Evolutionary conservation across 139 green algal genomes (phyloP), one percentile per base, ranked within the genome.

Genomic region (Tetradesmus lagerheimii): DNA sequence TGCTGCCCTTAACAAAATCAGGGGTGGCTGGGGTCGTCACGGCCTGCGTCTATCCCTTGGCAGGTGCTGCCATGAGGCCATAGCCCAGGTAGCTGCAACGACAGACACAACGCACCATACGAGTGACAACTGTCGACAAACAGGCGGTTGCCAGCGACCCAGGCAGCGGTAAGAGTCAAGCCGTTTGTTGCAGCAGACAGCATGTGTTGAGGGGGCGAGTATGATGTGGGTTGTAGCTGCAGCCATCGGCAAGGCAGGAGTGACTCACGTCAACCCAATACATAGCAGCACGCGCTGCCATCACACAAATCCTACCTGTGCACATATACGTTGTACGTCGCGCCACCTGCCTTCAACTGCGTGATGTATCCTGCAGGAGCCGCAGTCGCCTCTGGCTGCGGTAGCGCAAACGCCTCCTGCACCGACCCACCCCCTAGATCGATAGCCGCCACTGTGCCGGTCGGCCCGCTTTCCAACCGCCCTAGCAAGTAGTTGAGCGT

Each of bases 401-500:
- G 90, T 77, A 99, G 89, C 0, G 97, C 97, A 90, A 98, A 98
- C 0, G 97, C 97, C 87, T 98, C 91, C 92, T 99, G 97, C 76
- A 99, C 96, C 0, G 94, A 98, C n/a, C 97, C 97, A 4, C 97
- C 97, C 0, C 97, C 97, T 77, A 99, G 90, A 92, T 99, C 97
- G 45, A 99, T 97, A 45, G 98, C 96, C 4, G 96, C 95, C 37
- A 99, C 97, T 0, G 98, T 99, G 29, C 80, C 89, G 34, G 94
- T 87, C 8, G 84, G 86, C 43, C 91, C 87, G 29, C 92, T 90
- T 6, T 94, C 96, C 15, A 99, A 90, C 62, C 95, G 94, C 39
- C 96, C 97, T 67, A 99, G 94, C 79, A 99, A 92, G 95, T 99
- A 99, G 92, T 99, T 99, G 25, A 99, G 94, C 4, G 98, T 99